These are phyloP conservation scores for Cucurbita pepo DNA, from an alignment of 306 rosid genomes.

Conservation along the genomic window DNA sequence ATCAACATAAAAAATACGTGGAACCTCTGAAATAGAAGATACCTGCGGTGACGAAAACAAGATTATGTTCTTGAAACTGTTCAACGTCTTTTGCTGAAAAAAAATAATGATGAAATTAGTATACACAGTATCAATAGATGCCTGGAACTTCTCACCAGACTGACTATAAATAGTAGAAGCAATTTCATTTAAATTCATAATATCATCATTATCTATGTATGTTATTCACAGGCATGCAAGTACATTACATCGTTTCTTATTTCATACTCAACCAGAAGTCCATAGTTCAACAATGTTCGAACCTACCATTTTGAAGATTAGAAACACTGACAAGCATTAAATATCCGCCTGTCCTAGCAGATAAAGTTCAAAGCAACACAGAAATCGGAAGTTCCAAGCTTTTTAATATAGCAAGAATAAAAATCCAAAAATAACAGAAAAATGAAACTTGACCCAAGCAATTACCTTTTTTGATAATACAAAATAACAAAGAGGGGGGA, in stretches of 20 bases:
- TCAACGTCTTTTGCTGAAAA: constrained; percentile 75
- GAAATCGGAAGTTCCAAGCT: neutral
- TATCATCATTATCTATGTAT: neutral
- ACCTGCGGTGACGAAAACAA: constrained; percentile 95
- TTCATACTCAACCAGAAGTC: neutral
- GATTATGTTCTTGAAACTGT: constrained; percentile 64
- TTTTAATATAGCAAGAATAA: neutral
- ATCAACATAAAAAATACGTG: neutral
- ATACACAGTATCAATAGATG: neutral
- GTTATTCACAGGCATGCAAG: neutral
- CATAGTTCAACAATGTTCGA: neutral
- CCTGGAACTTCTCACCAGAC: neutral
- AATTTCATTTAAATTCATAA: neutral
- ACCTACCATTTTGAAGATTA: neutral
- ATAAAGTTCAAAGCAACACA: neutral
- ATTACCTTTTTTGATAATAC: neutral
- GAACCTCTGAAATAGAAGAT: constrained; percentile 5
- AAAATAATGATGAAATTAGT: neutral
- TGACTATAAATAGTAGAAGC: neutral
- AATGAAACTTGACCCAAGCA: neutral
- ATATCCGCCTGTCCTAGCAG: neutral
- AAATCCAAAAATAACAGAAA: neutral
- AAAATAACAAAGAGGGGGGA: too few species aligned
- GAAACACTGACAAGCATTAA: neutral
- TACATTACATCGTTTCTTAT: neutral